These are phyloP conservation scores for Dicorynia guianensis DNA, from an alignment of 306 rosid genomes.

Conservation along the genomic window DNA sequence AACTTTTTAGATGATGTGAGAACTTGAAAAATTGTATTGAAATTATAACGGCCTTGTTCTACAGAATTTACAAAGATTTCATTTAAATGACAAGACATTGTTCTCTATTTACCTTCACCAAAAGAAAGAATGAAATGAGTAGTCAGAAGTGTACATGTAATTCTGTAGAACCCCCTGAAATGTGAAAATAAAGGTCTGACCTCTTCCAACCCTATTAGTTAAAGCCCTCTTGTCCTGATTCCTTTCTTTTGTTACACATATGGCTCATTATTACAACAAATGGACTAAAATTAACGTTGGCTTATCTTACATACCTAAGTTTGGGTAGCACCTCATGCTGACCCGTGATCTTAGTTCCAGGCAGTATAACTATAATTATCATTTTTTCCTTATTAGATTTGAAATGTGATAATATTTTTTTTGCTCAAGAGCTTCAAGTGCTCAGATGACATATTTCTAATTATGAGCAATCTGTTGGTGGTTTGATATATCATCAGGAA, in stretches of 20 bases:
- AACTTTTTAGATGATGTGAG: too few species aligned
- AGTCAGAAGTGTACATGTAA: too few species aligned
- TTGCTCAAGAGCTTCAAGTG: conserved; percentile 6
- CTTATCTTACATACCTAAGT: conserved; percentile 6
- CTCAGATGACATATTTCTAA: conserved; percentile 6
- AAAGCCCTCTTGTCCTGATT: neutral
- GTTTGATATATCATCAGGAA: conserved; percentile 59
- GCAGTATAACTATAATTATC: neutral
- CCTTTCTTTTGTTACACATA: neutral
- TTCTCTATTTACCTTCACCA: too few species aligned
- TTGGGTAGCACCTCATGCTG: conserved; percentile 18
- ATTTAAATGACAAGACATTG: too few species aligned
- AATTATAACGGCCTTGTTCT: too few species aligned
- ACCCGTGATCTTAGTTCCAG: conserved; percentile 21
- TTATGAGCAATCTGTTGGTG: conserved; percentile 25
- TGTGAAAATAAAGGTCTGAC: too few species aligned
- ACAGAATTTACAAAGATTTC: too few species aligned
- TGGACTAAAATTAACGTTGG: conserved; percentile 6
- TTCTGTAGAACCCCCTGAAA: too few species aligned
- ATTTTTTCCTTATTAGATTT: neutral
- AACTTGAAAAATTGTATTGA: too few species aligned
- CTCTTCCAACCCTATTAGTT: neutral
- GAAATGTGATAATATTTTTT: neutral
- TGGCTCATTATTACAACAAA: neutral
- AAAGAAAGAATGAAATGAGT: too few species aligned